Conservation (phyloP, 495 filamentous ascomycete species). For the Aspergillus egyptiacus region DNA sequence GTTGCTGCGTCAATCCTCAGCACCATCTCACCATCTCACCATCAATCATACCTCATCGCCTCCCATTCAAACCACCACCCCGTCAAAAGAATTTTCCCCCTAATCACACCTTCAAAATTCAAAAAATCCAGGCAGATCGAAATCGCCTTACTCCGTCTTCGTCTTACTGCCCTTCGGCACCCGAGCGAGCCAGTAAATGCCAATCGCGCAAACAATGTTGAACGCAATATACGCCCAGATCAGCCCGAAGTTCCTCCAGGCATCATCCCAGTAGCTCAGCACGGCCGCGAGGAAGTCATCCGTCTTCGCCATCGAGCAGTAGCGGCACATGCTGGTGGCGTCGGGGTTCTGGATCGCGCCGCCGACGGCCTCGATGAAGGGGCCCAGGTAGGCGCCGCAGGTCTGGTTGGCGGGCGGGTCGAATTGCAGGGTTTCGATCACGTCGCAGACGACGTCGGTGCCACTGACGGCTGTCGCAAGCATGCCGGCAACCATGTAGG, state of each 20-base stretch:
- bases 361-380: conserved; percentile 41
- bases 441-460: conserved; percentile 48
- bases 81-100: no score
- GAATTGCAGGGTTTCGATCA: conserved; percentile 52
- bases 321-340: conserved; percentile 27
- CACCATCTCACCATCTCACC: no score
- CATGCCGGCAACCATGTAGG: conserved; percentile 62
- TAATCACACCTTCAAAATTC: no score
- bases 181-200: conserved; percentile 62
- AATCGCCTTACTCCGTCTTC: no score
- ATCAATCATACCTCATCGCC: no score
- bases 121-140: background rate
- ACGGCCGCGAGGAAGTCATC: background rate
- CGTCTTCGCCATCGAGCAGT: background rate
- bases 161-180: conserved; percentile 49
- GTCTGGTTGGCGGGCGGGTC: conserved; percentile 41
- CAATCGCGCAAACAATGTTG: conserved; percentile 57
- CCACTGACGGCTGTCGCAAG: conserved; percentile 56
- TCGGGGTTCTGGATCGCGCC: conserved; percentile 51
- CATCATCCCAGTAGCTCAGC: background rate
- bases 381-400: conserved; percentile 51
- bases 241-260: conserved; percentile 29
- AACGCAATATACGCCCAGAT: conserved; percentile 55
- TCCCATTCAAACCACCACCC: no score
- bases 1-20: no score